These are phyloP conservation scores for Cokeromyces recurvatus DNA, from an alignment of 371 early-diverging fungal genomes.

Conservation along the genomic window DNA sequence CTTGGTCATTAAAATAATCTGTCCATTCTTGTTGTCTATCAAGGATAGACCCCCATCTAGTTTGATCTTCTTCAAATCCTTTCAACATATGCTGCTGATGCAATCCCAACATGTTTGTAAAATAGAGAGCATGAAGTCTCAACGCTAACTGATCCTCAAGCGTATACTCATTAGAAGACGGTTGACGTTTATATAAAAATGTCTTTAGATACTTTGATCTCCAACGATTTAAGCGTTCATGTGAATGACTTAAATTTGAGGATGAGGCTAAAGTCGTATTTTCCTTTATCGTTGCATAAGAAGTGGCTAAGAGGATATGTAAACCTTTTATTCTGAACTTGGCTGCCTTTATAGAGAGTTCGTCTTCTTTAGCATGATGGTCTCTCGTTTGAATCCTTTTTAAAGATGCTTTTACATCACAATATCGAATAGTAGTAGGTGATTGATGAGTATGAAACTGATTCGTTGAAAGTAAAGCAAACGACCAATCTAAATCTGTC, in stretches of 20 bases:
- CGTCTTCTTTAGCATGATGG: no score
- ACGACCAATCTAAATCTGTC: constrained; percentile 15
- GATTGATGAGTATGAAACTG: no score
- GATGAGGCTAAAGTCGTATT: no score
- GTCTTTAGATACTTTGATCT: not conserved
- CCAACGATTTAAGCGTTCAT: constrained; percentile 4
- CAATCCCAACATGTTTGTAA: constrained; percentile 16
- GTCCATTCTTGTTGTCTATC: constrained; percentile 11
- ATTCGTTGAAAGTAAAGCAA: no score
- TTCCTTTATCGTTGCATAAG: no score
- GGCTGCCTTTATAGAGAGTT: not conserved
- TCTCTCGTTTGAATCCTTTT: no score
- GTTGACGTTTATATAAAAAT: constrained; percentile 4
- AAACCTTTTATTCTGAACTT: constrained; percentile 6
- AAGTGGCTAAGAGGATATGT: not conserved
- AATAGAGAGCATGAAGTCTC: constrained; percentile 20
- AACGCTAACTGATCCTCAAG: constrained; percentile 5
- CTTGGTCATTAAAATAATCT: constrained; percentile 13
- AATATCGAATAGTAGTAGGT: constrained; percentile 3
- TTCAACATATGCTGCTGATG: constrained; percentile 25
- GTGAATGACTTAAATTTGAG: no score
- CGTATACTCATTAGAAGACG: not conserved
- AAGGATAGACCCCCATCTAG: no score
- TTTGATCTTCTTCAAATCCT: constrained; percentile 2
- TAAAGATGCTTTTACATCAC: not conserved